phyloP scores from a whole-genome alignment of 768 basidiomycete species.

The Mrakia hoshinonis region DNA sequence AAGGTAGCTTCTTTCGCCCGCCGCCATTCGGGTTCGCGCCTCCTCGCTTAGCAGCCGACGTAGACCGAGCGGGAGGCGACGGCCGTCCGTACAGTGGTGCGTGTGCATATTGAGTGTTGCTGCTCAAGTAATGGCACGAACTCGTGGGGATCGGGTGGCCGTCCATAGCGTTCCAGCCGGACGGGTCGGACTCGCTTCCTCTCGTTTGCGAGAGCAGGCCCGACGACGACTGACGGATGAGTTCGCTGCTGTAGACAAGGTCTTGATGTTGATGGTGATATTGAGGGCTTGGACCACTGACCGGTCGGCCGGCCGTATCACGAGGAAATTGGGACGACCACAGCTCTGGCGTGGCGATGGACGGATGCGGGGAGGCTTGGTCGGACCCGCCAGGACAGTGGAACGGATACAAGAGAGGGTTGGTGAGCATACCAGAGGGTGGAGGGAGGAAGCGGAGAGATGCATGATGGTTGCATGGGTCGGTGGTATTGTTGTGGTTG shows the following conservation, averaged over 20 bases:
- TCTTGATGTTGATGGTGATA: background rate
- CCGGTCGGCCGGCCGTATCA: background rate
- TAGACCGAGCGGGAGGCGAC: background rate
- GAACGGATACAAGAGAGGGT: background rate
- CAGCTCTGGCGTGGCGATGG: background rate
- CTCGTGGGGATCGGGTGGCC: too few relatives aligned
- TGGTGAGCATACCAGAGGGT: background rate
- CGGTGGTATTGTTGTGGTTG: background rate
- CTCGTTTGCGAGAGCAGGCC: too few relatives aligned
- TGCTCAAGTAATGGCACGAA: background rate
- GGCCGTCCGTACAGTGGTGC: background rate
- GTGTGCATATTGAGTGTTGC: background rate
- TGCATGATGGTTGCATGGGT: background rate
- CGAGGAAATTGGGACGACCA: background rate
- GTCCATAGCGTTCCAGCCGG: too few relatives aligned
- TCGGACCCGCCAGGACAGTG: background rate
- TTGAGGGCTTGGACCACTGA: background rate
- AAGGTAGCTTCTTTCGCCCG: constrained; percentile 3
- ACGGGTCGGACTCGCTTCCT: too few relatives aligned
- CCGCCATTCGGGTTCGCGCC: background rate
- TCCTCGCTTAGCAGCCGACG: background rate
- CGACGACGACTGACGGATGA: background rate
- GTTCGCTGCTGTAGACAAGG: background rate
- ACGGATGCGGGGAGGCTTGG: background rate
- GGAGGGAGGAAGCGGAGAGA: background rate